These are phyloP conservation scores for Sarocladium strictum DNA, from an alignment of 2,329 filamentous ascomycete species.

Conservation along the genomic window DNA sequence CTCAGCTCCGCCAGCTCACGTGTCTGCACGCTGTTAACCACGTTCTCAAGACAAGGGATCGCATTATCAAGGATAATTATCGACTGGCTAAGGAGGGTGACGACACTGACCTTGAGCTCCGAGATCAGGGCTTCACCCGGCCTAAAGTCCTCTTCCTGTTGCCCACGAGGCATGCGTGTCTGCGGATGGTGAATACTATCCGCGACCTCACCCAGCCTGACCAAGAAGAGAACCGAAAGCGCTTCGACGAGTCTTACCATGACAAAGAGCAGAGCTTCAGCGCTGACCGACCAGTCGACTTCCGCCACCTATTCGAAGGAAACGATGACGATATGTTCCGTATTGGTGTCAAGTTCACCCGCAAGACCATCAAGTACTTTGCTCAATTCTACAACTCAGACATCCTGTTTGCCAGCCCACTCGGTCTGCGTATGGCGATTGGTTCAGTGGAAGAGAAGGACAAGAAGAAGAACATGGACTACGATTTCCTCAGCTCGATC, in stretches of 20 bases:
- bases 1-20: slow-evolving; percentile 62
- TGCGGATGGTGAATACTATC: slow-evolving; percentile 71
- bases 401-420: slow-evolving; percentile 83
- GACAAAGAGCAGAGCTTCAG: slow-evolving; percentile 60
- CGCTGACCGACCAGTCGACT: slow-evolving; percentile 75
- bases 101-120: slow-evolving; percentile 62
- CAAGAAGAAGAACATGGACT: slow-evolving; percentile 55
- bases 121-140: slow-evolving; percentile 92
- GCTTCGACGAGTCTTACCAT: slow-evolving; percentile 80
- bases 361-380: slow-evolving; percentile 93
- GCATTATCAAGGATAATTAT: slow-evolving; percentile 87
- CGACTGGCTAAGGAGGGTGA: slow-evolving; percentile 63
- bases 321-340: slow-evolving; percentile 98
- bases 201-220: slow-evolving; percentile 72
- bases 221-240: slow-evolving; percentile 90
- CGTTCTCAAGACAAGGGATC: slow-evolving; percentile 86
- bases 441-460: slow-evolving; percentile 63
- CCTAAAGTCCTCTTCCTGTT: slow-evolving; percentile 89
- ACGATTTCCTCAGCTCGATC: slow-evolving; percentile 89
- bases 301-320: slow-evolving; percentile 81
- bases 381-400: slow-evolving; percentile 95
- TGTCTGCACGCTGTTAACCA: slow-evolving; percentile 88
- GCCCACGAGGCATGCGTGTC: slow-evolving; percentile 82
- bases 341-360: slow-evolving; percentile 91
- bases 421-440: slow-evolving; percentile 86